These are phyloP conservation scores for Daedaleopsis nitida DNA, from an alignment of 768 basidiomycete species.

Conservation along the genomic window DNA sequence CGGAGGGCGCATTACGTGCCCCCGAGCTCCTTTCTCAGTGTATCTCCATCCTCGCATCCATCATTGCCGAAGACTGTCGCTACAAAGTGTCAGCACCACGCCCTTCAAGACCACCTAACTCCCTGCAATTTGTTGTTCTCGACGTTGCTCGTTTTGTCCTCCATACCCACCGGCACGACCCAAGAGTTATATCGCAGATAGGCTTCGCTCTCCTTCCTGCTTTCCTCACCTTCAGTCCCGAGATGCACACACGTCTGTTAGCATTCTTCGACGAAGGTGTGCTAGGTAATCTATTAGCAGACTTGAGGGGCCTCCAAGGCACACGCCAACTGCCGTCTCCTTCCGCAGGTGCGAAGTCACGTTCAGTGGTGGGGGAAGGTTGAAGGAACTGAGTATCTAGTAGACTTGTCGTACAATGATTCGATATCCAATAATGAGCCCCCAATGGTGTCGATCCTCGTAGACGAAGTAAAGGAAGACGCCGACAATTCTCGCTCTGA, in stretches of 20 bases:
- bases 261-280: slow-evolving; percentile 68
- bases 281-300: slow-evolving; percentile 54
- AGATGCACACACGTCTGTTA: slow-evolving; percentile 65
- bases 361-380: background rate
- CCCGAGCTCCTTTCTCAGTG: slow-evolving; percentile 62
- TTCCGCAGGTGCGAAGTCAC: slow-evolving; percentile 18
- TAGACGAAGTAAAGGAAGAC: slow-evolving; percentile 49
- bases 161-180: slow-evolving; percentile 52
- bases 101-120: slow-evolving; percentile 69
- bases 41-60: slow-evolving; percentile 59
- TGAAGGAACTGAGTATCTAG: background rate
- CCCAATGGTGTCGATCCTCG: slow-evolving; percentile 59
- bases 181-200: slow-evolving; percentile 56
- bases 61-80: slow-evolving; percentile 73
- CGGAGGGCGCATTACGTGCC: slow-evolving; percentile 30
- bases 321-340: slow-evolving; percentile 17
- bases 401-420: slow-evolving; percentile 13
- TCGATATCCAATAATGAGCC: slow-evolving; percentile 16
- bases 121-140: slow-evolving; percentile 70
- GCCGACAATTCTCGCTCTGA: slow-evolving; percentile 6
- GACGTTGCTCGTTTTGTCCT: slow-evolving; percentile 73
- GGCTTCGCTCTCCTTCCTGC: slow-evolving; percentile 75
- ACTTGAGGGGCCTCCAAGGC: slow-evolving; percentile 38
- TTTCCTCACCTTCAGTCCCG: slow-evolving; percentile 63
- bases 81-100: slow-evolving; percentile 60